Percentiles rank a stretch among this genome's conserved stretches.
These are phyloP conservation scores for Sergeia podlipaevii DNA, from an alignment of 208 protist genomes.

Conservation along the genomic window DNA sequence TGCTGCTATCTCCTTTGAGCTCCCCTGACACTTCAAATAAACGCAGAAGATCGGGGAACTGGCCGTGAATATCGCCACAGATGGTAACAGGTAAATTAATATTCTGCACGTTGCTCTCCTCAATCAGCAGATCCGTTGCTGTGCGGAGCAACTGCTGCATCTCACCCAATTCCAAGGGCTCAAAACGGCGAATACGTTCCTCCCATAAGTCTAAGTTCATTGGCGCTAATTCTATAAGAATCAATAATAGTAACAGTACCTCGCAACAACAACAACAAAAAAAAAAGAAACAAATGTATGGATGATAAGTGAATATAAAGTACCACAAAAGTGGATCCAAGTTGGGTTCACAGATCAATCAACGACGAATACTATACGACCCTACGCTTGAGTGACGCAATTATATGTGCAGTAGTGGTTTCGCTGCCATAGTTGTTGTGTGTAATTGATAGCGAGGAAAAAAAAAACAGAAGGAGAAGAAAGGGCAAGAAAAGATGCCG, in stretches of 20 bases:
- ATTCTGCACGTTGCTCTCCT: slow-evolving; percentile 94
- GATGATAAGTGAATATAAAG: neutral
- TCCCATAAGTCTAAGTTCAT: slow-evolving; percentile 76
- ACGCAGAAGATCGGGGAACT: slow-evolving; percentile 97
- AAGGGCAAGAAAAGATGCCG: neutral
- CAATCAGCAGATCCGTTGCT: slow-evolving; percentile 67
- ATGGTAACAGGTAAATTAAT: slow-evolving; percentile 96
- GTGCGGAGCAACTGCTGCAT: slow-evolving; percentile 67
- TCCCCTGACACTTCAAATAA: slow-evolving; percentile 94
- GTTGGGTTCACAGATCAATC: too few species aligned
- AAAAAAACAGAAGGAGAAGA: slow-evolving; percentile 1
- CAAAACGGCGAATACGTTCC: slow-evolving; percentile 48
- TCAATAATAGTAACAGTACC: neutral
- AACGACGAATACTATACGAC: too few species aligned
- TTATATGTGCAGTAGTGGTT: too few species aligned
- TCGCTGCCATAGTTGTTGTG: too few species aligned
- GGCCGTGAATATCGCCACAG: slow-evolving; percentile 99
- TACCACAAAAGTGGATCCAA: neutral
- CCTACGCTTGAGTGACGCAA: too few species aligned
- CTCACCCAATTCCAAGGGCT: slow-evolving; percentile 53
- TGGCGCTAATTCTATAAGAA: neutral
- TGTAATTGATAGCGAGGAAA: neutral
- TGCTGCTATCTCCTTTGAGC: slow-evolving; percentile 54
- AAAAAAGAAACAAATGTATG: slow-evolving; percentile 9
- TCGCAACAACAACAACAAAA: neutral